phyloP scores from a whole-genome alignment of 306 rosid genomes.

The Bauhinia variegata region DNA sequence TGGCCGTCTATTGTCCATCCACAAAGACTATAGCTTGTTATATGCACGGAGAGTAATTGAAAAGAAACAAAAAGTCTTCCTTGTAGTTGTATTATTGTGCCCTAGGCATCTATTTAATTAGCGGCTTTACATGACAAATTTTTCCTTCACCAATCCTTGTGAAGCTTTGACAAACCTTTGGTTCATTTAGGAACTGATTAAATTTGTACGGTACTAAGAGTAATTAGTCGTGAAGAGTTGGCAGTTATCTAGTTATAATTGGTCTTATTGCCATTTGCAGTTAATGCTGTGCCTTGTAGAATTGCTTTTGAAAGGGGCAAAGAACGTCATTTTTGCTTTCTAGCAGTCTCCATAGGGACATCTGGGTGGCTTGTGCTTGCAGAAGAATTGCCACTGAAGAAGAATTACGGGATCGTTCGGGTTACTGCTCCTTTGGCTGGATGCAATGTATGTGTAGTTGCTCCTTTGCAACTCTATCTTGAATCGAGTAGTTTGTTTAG shows the following conservation, averaged over 20 bases:
- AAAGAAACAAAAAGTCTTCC: constrained; percentile 1
- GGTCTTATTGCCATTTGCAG: constrained; percentile 52
- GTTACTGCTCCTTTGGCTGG: constrained; percentile 88
- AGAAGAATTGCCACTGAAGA: constrained; percentile 74
- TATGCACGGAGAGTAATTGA: neutral
- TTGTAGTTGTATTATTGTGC: neutral
- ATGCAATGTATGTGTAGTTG: constrained; percentile 65
- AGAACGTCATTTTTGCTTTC: constrained; percentile 71
- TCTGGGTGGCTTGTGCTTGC: constrained; percentile 88
- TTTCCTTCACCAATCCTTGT: neutral
- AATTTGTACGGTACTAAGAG: constrained; percentile 13
- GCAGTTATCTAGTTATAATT: constrained; percentile 21
- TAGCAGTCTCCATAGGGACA: constrained; percentile 69
- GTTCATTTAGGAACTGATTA: constrained; percentile 11
- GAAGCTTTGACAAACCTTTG: neutral
- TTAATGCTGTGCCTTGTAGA: constrained; percentile 81
- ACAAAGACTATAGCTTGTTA: neutral
- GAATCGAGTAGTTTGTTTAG: constrained; percentile 18
- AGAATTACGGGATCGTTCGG: constrained; percentile 68
- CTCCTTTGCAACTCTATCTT: constrained; percentile 22
- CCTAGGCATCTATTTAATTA: constrained; percentile 2
- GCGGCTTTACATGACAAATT: neutral
- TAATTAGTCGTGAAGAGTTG: constrained; percentile 6
- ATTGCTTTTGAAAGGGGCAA: constrained; percentile 92
- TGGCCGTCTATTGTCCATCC: neutral